Conservation (phyloP, 1,284 basidiomycete genomes). For the Sporisorium scitamineum region DNA sequence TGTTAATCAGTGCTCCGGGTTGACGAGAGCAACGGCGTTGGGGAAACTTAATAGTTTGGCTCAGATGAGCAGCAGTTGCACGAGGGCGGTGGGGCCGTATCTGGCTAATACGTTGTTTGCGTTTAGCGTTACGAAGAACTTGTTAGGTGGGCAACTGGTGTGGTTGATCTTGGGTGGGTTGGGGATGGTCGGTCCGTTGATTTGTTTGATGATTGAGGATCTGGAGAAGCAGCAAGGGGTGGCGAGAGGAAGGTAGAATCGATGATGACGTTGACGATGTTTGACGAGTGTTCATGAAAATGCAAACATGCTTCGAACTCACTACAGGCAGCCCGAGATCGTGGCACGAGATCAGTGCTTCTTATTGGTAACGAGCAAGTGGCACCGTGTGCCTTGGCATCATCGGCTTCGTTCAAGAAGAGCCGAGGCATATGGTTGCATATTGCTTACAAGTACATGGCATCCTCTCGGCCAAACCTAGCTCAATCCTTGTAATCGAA, state of each 20-base stretch:
- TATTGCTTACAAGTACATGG: neutral
- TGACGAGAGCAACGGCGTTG: conserved; percentile 29
- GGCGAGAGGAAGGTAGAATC: neutral
- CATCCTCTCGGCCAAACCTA: neutral
- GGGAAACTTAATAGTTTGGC: conserved; percentile 54
- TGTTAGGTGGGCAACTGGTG: conserved; percentile 52
- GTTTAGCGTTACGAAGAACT: conserved; percentile 29
- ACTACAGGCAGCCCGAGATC: neutral
- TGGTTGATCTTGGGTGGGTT: conserved; percentile 42
- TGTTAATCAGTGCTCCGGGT: conserved; percentile 50
- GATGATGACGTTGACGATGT: neutral
- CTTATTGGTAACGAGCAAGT: neutral
- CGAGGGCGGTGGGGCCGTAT: conserved; percentile 52
- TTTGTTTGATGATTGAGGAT: conserved; percentile 20
- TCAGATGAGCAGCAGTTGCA: conserved; percentile 40
- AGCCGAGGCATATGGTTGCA: conserved; percentile 1
- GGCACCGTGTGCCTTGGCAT: neutral
- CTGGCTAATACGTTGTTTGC: conserved; percentile 51
- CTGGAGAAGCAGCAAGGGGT: conserved; percentile 10
- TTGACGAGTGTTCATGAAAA: neutral
- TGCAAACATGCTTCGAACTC: neutral
- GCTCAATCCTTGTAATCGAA: neutral
- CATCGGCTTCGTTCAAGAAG: neutral
- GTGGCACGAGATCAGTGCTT: neutral
- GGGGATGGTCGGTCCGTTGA: conserved; percentile 19